Conservation (phyloP, 2,329 filamentous ascomycete species). For the Ophiosphaerella korrae region DNA sequence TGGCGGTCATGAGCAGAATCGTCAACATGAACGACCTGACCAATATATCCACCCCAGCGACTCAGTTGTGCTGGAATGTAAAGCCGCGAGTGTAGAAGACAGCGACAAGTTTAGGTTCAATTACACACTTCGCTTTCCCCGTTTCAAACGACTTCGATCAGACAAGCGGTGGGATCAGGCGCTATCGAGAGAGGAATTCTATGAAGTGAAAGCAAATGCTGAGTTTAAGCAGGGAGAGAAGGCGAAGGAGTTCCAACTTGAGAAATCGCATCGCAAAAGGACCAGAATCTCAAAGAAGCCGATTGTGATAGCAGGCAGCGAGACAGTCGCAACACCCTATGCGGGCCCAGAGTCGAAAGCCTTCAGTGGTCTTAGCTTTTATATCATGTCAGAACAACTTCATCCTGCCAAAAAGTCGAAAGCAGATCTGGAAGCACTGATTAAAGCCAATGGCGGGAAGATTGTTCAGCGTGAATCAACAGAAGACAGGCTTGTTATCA, state of each 20-base stretch:
- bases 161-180: constrained; percentile 86
- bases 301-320: constrained; percentile 74
- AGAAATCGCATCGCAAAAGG: constrained; percentile 68
- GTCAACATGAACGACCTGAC: constrained; percentile 80
- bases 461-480: constrained; percentile 75
- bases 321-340: constrained; percentile 57
- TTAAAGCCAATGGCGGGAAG: constrained; percentile 82
- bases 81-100: constrained; percentile 76
- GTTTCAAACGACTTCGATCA: constrained; percentile 79
- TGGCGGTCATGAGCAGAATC: constrained; percentile 68
- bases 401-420: constrained; percentile 76
- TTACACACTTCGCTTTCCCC: constrained; percentile 85
- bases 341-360: constrained; percentile 64
- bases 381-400: constrained; percentile 76
- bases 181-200: constrained; percentile 77
- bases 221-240: constrained; percentile 76
- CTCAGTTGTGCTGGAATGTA: constrained; percentile 85
- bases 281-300: constrained; percentile 67
- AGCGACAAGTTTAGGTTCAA: constrained; percentile 80
- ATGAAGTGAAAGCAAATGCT: constrained; percentile 69
- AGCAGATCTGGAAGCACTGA: constrained; percentile 74
- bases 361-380: constrained; percentile 80
- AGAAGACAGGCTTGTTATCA: constrained; percentile 66
- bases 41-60: constrained; percentile 91
- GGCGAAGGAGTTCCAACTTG: constrained; percentile 71